phyloP scores from a whole-genome alignment of 768 basidiomycete species.

The Suillus spraguei region DNA sequence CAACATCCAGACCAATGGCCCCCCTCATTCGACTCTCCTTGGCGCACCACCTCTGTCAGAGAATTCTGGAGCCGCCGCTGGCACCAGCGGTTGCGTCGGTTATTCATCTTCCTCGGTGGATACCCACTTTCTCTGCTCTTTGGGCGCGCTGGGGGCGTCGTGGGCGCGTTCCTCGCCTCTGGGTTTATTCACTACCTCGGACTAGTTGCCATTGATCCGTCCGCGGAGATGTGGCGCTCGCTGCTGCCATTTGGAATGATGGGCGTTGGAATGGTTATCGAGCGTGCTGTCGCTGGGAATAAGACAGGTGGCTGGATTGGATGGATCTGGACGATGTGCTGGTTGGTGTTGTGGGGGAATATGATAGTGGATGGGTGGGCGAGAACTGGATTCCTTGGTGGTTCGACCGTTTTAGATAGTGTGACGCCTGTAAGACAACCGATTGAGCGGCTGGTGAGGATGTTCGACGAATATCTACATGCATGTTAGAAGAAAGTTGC shows the following conservation, averaged over 20 bases:
- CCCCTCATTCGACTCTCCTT: slow-evolving; percentile 37
- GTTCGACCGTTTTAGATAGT: slow-evolving; percentile 13
- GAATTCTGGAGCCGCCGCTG: slow-evolving; percentile 42
- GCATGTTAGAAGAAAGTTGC: background rate
- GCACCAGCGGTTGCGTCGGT: slow-evolving; percentile 38
- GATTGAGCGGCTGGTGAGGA: slow-evolving; percentile 16
- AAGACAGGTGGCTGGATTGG: slow-evolving; percentile 33
- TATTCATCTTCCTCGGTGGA: slow-evolving; percentile 35
- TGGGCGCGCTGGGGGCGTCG: slow-evolving; percentile 49
- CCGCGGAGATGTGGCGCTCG: slow-evolving; percentile 44
- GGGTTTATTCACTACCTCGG: slow-evolving; percentile 56
- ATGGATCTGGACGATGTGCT: slow-evolving; percentile 38
- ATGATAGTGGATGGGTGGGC: slow-evolving; percentile 27
- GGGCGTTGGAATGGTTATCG: slow-evolving; percentile 53
- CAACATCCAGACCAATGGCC: slow-evolving; percentile 33
- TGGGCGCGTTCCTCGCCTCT: slow-evolving; percentile 61
- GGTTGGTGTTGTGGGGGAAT: slow-evolving; percentile 27
- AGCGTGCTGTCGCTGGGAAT: slow-evolving; percentile 34
- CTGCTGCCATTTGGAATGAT: slow-evolving; percentile 56
- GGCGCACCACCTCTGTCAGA: slow-evolving; percentile 37
- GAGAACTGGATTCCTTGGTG: slow-evolving; percentile 16
- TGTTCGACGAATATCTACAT: slow-evolving; percentile 21
- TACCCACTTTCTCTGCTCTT: slow-evolving; percentile 36
- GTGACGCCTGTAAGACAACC: slow-evolving; percentile 11
- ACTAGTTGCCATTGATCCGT: slow-evolving; percentile 51